These are phyloP conservation scores for Kappamyces sp. DNA, from an alignment of 192 early-diverging fungal genomes.

Conservation along the genomic window DNA sequence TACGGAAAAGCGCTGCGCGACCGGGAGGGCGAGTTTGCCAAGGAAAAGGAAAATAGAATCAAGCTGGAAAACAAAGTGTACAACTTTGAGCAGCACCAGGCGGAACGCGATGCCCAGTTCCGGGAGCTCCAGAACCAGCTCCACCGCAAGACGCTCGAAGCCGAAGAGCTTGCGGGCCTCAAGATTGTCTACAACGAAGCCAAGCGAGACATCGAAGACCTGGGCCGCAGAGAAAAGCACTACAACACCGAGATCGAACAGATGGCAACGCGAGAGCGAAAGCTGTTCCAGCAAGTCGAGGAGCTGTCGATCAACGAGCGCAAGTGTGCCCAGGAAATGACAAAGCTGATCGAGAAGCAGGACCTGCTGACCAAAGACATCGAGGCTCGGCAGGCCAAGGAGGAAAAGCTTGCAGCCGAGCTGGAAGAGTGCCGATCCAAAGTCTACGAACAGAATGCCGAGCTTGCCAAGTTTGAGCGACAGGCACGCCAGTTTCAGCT, in stretches of 20 bases:
- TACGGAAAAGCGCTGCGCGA: constrained; percentile 28
- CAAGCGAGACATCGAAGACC: constrained; percentile 29
- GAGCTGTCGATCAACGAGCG: constrained; percentile 29
- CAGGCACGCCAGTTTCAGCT: constrained; percentile 18
- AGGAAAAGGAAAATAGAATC: constrained; percentile 32
- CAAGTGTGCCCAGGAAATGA: constrained; percentile 26
- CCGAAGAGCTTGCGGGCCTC: constrained; percentile 24
- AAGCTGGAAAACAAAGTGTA: constrained; percentile 29
- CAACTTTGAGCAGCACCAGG: constrained; percentile 28
- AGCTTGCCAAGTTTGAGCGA: constrained; percentile 21
- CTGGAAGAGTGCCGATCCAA: constrained; percentile 16
- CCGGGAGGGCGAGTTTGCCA: constrained; percentile 27
- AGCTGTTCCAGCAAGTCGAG: constrained; percentile 33
- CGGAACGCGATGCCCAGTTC: constrained; percentile 32
- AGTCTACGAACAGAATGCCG: constrained; percentile 3
- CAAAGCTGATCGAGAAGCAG: constrained; percentile 20
- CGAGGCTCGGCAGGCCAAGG: constrained; percentile 28
- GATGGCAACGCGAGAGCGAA: constrained; percentile 20
- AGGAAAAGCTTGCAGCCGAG: constrained; percentile 33
- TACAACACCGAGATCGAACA: constrained; percentile 39
- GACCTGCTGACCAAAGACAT: constrained; percentile 25
- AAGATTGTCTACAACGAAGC: constrained; percentile 21
- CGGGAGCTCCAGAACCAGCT: constrained; percentile 24
- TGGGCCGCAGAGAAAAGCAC: constrained; percentile 32
- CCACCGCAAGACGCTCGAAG: constrained; percentile 16